Percentiles rank a stretch among this genome's conserved stretches.
Evolutionary conservation across 2,329 filamentous ascomycete species (phyloP).

Genomic region (Monosporascus sp.): DNA sequence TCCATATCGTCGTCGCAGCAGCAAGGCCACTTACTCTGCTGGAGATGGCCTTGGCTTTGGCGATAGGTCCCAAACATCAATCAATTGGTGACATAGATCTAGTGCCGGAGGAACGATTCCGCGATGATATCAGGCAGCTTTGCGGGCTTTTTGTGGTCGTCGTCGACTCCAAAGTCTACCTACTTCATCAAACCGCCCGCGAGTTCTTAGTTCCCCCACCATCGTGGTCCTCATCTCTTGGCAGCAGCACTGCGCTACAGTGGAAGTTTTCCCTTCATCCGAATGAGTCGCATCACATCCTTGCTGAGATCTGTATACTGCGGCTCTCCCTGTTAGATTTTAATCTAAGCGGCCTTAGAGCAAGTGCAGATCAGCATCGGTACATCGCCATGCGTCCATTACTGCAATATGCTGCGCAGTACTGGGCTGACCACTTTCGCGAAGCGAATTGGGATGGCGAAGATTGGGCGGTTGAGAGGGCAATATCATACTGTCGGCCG

Average conservation of each 20-base stretch:
- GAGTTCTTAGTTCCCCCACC: constrained; percentile 27
- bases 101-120: constrained; percentile 7
- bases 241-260: neutral
- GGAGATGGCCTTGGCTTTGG: constrained; percentile 27
- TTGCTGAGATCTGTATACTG: constrained; percentile 8
- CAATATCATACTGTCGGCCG: neutral
- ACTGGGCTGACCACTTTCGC: constrained; percentile 8
- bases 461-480: neutral
- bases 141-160: constrained; percentile 34
- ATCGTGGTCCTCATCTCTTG: no score
- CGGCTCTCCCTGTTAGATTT: constrained; percentile 1
- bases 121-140: constrained; percentile 18
- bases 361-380: no score
- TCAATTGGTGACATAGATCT: no score
- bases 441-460: neutral
- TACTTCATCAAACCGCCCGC: constrained; percentile 36
- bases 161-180: constrained; percentile 27
- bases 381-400: neutral
- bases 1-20: constrained; percentile 31
- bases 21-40: constrained; percentile 25
- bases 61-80: neutral
- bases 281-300: constrained; percentile 3
- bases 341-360: neutral
- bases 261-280: constrained; percentile 6
- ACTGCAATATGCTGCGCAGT: constrained; percentile 6